Base-by-base conservation (phyloP, 805 yeast species). In the Lipomyces yamanashiensis region DNA sequence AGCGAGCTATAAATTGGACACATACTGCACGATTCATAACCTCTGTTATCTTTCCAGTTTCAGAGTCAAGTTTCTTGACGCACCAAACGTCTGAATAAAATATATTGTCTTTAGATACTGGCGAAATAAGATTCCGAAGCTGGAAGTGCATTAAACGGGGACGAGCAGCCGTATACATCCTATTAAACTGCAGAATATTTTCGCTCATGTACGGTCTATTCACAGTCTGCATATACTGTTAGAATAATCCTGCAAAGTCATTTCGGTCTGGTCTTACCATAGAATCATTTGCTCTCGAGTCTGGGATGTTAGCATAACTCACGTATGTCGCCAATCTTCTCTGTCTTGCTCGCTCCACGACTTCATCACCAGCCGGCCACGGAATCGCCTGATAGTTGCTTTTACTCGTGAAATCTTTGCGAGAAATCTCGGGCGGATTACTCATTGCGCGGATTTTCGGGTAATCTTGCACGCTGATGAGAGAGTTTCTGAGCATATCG, bases 91-190 rank as follows among this genome's bases (percentile, higher is more conserved):
- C 72, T 39, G 71, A 71, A 73, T 71, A 58, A 70, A 61, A 72
- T 1, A 73, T 58, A 44, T 64, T 66, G 49, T 70, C 52, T 71
- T 74, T 12, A 73, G 73, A 39, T 76, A 76, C 67, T 76, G 81
- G 60, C 79, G 78, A 53, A 8, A 85, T 79, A 54, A 84, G 73
- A 61, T 83, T 81, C 15, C 88, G 74, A 40, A 85, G 75, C 73
- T 85, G 88, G 71, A 85, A 84, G 75, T 86, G 88, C 19, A 81
- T 79, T 12, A 84, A 75, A 66, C 78, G 80, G 6, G 86, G 83
- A 57, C 79, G 80, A 8, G 85, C 78, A 7, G 15, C 21, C 9
- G 69, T 64, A 44, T 49, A 53, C 51, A 57, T 58, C 10, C 63
- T 33, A 17, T 47, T 40, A 41, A 65, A 65, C 19, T 19, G 33